Percentiles rank a stretch among this genome's conserved stretches.
Conservation (phyloP, 78 protist species). For the Thecamonas trahens region DNA sequence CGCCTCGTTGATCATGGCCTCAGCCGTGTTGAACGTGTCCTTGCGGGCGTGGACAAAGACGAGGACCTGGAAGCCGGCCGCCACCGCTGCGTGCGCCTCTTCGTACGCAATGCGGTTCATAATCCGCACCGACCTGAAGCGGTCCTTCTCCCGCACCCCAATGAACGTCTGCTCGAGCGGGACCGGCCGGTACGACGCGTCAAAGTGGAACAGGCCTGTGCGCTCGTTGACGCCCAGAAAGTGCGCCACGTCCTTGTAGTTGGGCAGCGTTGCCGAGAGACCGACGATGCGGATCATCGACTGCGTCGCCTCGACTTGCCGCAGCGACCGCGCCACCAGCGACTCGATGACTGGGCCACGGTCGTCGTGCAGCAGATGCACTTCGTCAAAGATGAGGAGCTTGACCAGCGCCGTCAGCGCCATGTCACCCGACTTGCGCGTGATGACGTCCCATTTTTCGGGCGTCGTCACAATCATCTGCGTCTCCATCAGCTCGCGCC, state of each 20-base stretch:
- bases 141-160: constrained; percentile 71
- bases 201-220: constrained; percentile 86
- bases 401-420: constrained; percentile 22
- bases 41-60: constrained; percentile 95
- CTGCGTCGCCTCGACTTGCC: constrained; percentile 86
- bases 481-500: constrained; percentile 72
- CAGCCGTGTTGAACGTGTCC: constrained; percentile 83
- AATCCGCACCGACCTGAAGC: neutral
- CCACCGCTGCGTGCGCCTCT: neutral
- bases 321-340: constrained; percentile 41
- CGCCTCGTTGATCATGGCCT: constrained; percentile 20
- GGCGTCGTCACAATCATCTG: constrained; percentile 97
- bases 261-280: constrained; percentile 98
- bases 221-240: constrained; percentile 79
- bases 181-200: constrained; percentile 88
- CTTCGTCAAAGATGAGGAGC: constrained; percentile 96
- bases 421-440: constrained; percentile 88
- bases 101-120: neutral
- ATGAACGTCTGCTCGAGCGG: constrained; percentile 84
- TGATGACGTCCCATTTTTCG: constrained; percentile 99
- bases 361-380: constrained; percentile 96
- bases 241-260: constrained; percentile 92
- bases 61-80: constrained; percentile 84
- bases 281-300: constrained; percentile 96
- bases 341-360: constrained; percentile 96